Base-by-base conservation (phyloP, 768 basidiomycete genomes). In the Termitomyces sp. region DNA sequence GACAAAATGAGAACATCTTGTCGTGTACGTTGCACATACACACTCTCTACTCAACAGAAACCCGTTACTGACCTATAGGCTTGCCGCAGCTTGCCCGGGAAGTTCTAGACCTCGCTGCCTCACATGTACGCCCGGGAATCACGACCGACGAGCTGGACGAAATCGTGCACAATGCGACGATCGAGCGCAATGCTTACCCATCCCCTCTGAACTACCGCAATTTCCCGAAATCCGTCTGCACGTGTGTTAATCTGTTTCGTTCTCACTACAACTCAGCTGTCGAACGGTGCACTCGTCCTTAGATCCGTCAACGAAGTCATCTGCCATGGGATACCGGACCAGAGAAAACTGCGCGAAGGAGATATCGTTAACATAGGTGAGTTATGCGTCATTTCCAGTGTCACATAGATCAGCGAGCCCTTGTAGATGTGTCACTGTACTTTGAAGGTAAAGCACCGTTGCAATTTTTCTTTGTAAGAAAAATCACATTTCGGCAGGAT, bases 221-320 rank as follows among this genome's bases (percentile, higher is more conserved):
- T 35, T 98, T 87, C 67, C 96, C 97, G 12, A 98, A 98, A 77
- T 98, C 94, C 30, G 83, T 96, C 37, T 99, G 97, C 89, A 94
- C 89, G 86, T 93, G 75, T 63, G 92, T 80, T n/a, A 55, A 21
- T 51, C 21, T 11, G 42, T 14, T 43, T 27, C 46, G 19, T 45
- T 19, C 42, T 50, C 48, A 46, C 52, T 12, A n/a, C n/a, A 35
- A 30, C 28, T 39, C 27, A 39, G 16, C 52, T 23, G 55, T 47
- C 46, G 51, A 32, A 35, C 21, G 16, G 16, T 17, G 4, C 40
- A n/a, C n/a, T n/a, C 48, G 52, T 54, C 27, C 16, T 44, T 62
- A 91, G 91, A 21, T 94, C 93, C 41, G 73, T 98, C 23, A 99
- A 99, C 70, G 96, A 98, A 71, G 89, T 83, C 50, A 95, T 99